These are phyloP conservation scores for Calonectria honghensis DNA, from an alignment of 2,329 filamentous ascomycete genomes.

Conservation along the genomic window DNA sequence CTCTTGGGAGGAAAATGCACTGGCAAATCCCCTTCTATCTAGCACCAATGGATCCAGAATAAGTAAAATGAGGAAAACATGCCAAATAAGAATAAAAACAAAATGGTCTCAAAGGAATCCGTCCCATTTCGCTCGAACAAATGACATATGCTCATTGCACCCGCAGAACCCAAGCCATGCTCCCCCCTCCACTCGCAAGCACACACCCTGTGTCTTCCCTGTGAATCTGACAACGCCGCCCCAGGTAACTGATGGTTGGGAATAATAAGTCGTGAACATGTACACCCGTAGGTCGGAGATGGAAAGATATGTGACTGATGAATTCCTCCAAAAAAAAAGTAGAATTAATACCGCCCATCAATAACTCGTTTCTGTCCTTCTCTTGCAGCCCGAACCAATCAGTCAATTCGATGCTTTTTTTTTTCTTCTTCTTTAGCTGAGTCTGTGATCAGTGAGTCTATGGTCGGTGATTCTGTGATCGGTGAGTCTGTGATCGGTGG, in stretches of 20 bases:
- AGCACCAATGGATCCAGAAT: conserved; percentile 17
- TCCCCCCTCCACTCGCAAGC: conserved; percentile 13
- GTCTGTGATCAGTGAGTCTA: conserved; percentile 64
- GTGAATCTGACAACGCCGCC: conserved; percentile 52
- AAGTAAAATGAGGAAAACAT: conserved; percentile 32
- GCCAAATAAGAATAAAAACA: conserved; percentile 43
- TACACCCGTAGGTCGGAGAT: conserved; percentile 42
- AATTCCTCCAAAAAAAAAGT: conserved; percentile 42
- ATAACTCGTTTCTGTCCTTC: conserved; percentile 27
- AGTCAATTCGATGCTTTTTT: background rate
- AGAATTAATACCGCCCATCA: conserved; percentile 33
- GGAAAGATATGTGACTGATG: conserved; percentile 41
- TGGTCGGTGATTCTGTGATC: no score
- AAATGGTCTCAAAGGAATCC: conserved; percentile 17
- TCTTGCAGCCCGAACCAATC: background rate
- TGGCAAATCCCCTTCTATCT: conserved; percentile 27
- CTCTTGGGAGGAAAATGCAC: conserved; percentile 14
- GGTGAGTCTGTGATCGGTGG: conserved; percentile 68
- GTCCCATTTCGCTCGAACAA: conserved; percentile 41
- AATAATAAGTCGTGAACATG: conserved; percentile 44
- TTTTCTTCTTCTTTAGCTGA: conserved; percentile 64
- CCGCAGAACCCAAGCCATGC: conserved; percentile 12
- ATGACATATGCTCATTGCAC: conserved; percentile 34
- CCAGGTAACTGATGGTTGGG: conserved; percentile 46
- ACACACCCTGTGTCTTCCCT: conserved; percentile 1